A percentile compares a stretch with the other conserved stretches of the same genome.
These are phyloP conservation scores for Selaginella tamariscina DNA, from an alignment of 75 land plant species.

Conservation along the genomic window DNA sequence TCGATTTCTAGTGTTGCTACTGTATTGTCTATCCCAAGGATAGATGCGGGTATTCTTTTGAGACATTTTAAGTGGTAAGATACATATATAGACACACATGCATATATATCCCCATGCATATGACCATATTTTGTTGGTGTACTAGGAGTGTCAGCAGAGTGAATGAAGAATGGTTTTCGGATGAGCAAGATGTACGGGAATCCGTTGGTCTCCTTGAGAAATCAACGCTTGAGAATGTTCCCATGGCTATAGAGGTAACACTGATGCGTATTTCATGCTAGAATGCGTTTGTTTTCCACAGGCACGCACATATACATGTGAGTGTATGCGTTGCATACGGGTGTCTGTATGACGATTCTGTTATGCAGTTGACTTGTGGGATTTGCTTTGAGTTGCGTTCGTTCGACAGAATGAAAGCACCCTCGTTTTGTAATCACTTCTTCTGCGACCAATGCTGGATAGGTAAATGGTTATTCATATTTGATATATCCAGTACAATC, in stretches of 20 bases:
- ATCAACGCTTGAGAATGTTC: slow-evolving; percentile 18
- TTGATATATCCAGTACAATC: slow-evolving; percentile 2
- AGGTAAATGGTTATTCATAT: slow-evolving; percentile 25
- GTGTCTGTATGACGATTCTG: too few species aligned
- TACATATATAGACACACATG: too few species aligned
- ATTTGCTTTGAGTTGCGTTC: slow-evolving; percentile 58
- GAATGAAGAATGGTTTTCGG: slow-evolving; percentile 79
- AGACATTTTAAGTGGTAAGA: slow-evolving; percentile 67
- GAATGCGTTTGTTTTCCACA: too few species aligned
- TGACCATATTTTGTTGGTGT: too few species aligned
- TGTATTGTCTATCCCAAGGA: slow-evolving; percentile 45
- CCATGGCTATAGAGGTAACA: neutral
- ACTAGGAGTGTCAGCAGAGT: slow-evolving; percentile 68
- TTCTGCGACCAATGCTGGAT: slow-evolving; percentile 59
- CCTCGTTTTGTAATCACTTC: slow-evolving; percentile 50
- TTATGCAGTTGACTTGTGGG: slow-evolving; percentile 49
- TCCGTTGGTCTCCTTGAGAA: slow-evolving; percentile 51
- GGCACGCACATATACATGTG: too few species aligned
- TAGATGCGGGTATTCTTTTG: slow-evolving; percentile 42
- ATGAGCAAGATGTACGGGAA: slow-evolving; percentile 54
- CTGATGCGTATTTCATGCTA: neutral
- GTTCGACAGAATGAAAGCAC: slow-evolving; percentile 33
- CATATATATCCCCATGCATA: too few species aligned
- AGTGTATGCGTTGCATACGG: too few species aligned
- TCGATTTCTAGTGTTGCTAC: slow-evolving; percentile 38